Conservation (phyloP, 164 flowering plant species). For the Stephania japonica region DNA sequence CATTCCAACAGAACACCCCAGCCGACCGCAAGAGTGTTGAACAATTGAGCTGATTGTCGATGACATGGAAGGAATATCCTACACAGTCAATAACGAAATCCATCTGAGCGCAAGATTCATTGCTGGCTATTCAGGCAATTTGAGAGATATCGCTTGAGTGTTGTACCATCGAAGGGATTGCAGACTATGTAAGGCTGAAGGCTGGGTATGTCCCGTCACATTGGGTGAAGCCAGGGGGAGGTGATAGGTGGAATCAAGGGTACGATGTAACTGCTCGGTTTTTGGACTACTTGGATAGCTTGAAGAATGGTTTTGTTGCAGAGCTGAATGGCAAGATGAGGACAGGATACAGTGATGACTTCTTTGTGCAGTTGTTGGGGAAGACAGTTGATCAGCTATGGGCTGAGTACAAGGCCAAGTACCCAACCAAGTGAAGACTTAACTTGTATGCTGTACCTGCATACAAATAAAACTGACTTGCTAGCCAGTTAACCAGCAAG, state of each 20-base stretch:
- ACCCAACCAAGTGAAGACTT: constrained; percentile 8
- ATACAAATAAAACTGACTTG: background rate
- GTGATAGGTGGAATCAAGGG: constrained; percentile 61
- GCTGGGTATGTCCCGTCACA: constrained; percentile 44
- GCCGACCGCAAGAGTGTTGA: constrained; percentile 38
- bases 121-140: constrained; percentile 34
- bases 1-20: constrained; percentile 34
- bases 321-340: constrained; percentile 55
- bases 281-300: constrained; percentile 47
- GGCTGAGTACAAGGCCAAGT: constrained; percentile 62
- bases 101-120: constrained; percentile 42
- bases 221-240: constrained; percentile 54
- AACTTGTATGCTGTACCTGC: background rate
- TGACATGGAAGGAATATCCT: constrained; percentile 45
- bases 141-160: constrained; percentile 50
- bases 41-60: constrained; percentile 34
- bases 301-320: constrained; percentile 55
- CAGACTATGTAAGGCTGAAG: constrained; percentile 60
- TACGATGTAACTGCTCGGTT: constrained; percentile 68
- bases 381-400: constrained; percentile 59
- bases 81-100: constrained; percentile 35
- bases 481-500: background rate
- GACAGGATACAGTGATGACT: constrained; percentile 34
- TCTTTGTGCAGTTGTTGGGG: constrained; percentile 52
- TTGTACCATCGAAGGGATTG: constrained; percentile 70